A percentile compares a stretch with the other conserved stretches of the same genome.
These are phyloP conservation scores for Alternaria novae-zelandiae DNA, from an alignment of 2,329 filamentous ascomycete genomes.

Conservation along the genomic window DNA sequence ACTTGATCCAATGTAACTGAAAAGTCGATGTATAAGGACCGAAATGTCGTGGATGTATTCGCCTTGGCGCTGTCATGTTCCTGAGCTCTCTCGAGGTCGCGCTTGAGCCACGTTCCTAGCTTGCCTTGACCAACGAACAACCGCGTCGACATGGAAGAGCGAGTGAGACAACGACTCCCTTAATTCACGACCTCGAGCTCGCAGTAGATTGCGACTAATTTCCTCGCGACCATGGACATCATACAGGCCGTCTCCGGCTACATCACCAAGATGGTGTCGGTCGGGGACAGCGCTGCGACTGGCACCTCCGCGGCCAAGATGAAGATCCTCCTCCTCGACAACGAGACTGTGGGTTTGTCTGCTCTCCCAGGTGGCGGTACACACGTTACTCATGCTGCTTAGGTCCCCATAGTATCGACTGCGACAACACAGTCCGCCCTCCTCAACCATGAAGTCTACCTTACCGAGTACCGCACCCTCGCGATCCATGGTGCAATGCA, in stretches of 20 bases:
- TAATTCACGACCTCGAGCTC: background rate
- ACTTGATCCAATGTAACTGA: background rate
- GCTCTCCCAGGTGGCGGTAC: conserved; percentile 31
- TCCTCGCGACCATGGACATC: conserved; percentile 75
- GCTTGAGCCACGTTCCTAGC: conserved; percentile 12
- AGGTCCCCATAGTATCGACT: conserved; percentile 90
- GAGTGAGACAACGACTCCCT: background rate
- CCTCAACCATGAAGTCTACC: conserved; percentile 95
- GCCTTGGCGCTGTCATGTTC: conserved; percentile 1
- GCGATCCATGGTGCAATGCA: conserved; percentile 1
- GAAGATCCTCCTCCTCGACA: conserved; percentile 95
- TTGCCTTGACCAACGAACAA: background rate
- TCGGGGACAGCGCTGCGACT: conserved; percentile 72
- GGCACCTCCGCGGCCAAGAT: conserved; percentile 83
- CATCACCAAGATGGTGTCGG: conserved; percentile 93
- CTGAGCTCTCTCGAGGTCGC: background rate
- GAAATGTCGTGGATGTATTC: background rate
- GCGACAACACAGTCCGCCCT: conserved; percentile 94
- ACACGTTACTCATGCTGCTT: conserved; percentile 22
- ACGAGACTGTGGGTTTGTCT: conserved; percentile 75
- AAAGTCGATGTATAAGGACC: background rate
- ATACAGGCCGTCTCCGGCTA: conserved; percentile 92
- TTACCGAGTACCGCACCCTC: conserved; percentile 71
- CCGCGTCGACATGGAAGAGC: conserved; percentile 13
- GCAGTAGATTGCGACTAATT: background rate